Evolutionary conservation across 768 basidiomycete genomes (phyloP), one percentile per base, ranked within the genome.

Genomic region (Saitozyma podzolica): DNA sequence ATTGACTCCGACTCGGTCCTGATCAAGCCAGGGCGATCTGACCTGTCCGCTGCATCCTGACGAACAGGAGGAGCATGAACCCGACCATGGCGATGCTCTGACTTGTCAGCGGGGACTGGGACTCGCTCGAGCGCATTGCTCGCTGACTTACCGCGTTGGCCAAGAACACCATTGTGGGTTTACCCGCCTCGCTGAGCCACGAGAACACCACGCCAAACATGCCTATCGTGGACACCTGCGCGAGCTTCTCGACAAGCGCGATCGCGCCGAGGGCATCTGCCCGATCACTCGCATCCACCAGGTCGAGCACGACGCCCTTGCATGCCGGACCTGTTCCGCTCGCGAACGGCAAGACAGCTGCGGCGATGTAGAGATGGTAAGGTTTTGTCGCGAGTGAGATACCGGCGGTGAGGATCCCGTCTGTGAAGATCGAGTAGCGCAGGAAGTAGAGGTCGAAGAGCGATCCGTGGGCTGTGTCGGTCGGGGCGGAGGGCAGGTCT

Each of bases 251-350:
- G 19, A 75, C 58, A 40, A 80, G 51, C 1, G 77, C 70, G 51
- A 80, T 74, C 0, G 67, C 78, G 13, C 67, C 56, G 20, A 80
- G 58, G 2, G 78, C 77, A 55, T 78, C 78, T 1, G 72, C 62
- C n/a, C 72, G 59, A 43, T 78, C 64, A 3, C 70, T 61, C 3
- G 60, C 39, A 13, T 60, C 54, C 6, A 79, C 77, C 55, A 80
- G 72, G 54, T 80, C 79, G 50, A 80, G 62, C 9, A 73, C 66
- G 40, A 78, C 78, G 9, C 79, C 79, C 55, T 78, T 79, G 9
- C 64, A 58, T 0, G 79, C 78, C 4, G 77, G 66, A 0, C 77
- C 79, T 0, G 78, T 78, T 0, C 75, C 79, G 11, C 67, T 70
- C 9, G 78, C 78, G 40, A 79, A 71, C 8, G 79, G 79, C 9